Conservation (phyloP, 805 yeast genomes). For the Yarrowia deformans region DNA sequence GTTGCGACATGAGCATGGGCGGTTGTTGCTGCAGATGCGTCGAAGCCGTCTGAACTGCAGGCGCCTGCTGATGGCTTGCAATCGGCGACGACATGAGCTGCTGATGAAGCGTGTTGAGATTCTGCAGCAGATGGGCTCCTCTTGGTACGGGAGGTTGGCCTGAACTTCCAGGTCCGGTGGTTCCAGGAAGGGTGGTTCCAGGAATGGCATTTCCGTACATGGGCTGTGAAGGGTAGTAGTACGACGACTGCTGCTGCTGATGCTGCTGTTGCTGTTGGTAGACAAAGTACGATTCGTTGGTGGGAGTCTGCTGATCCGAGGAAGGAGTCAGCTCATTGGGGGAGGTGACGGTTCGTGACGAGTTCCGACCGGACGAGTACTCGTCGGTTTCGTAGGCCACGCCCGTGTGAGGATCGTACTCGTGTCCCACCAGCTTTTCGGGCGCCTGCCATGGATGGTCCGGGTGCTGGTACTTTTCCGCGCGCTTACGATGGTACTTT, state of each 20-base stretch:
- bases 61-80: background rate
- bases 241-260: background rate
- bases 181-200: no score
- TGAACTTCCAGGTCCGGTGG: no score
- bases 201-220: no score
- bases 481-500: constrained; percentile 49
- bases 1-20: constrained; percentile 11
- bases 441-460: constrained; percentile 23
- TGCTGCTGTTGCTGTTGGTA: constrained; percentile 1
- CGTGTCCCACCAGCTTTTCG: background rate
- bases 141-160: no score
- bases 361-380: no score
- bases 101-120: no score
- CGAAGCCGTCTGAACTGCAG: no score
- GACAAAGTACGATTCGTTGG: constrained; percentile 7
- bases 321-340: background rate
- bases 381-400: no score
- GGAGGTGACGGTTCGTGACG: background rate
- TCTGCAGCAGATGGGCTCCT: no score
- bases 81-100: no score
- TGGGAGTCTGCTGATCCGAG: no score
- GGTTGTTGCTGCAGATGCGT: no score
- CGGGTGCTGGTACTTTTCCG: constrained; percentile 28
- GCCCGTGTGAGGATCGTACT: background rate
- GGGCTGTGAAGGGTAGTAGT: constrained; percentile 12